These are phyloP conservation scores for Cucumis hystrix DNA, from an alignment of 306 rosid genomes.

Conservation along the genomic window DNA sequence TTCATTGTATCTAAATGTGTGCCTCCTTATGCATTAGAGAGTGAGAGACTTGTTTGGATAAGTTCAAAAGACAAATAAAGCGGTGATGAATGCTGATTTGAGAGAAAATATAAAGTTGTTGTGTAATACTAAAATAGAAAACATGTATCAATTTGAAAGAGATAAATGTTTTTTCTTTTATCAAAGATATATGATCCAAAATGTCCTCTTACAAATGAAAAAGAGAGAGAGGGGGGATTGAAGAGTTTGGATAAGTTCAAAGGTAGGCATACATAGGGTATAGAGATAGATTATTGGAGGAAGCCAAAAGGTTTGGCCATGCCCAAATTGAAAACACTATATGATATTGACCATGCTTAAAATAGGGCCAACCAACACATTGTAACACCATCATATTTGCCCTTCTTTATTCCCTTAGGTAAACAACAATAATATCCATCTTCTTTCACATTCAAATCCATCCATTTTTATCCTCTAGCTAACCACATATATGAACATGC, in stretches of 20 bases:
- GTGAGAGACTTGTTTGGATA: neutral
- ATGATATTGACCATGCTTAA: neutral
- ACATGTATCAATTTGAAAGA: neutral
- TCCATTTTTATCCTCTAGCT: neutral
- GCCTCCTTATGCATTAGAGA: neutral
- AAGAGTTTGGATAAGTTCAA: neutral
- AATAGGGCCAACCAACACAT: neutral
- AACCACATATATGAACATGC: neutral
- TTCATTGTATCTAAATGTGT: too few relatives aligned
- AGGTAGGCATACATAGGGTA: neutral
- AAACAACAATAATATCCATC: neutral
- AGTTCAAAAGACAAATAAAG: neutral
- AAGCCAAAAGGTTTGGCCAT: neutral
- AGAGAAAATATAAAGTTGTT: neutral
- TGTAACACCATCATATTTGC: neutral
- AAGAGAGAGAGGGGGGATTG: neutral
- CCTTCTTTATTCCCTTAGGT: neutral
- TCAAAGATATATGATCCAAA: neutral
- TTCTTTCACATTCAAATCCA: neutral
- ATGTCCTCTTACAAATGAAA: neutral
- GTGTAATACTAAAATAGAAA: neutral
- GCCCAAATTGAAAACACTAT: neutral
- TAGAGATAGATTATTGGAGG: neutral
- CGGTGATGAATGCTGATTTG: neutral
- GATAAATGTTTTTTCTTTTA: neutral